Conservation (phyloP, 768 basidiomycete species). For the Amanita inopinata region DNA sequence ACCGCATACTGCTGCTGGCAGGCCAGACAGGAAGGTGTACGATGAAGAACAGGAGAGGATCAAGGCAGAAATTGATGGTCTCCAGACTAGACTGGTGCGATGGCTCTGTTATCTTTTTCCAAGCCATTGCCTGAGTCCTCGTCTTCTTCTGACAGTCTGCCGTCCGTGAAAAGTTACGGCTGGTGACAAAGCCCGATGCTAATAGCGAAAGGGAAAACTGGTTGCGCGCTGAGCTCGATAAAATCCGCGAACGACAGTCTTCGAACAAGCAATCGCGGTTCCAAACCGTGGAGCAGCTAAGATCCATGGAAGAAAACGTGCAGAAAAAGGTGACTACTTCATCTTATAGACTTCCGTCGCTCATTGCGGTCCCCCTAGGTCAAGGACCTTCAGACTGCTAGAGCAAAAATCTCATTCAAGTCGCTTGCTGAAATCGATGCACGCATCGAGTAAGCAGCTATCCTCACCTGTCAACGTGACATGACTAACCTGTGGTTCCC, state of each 20-base stretch:
- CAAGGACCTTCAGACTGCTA: slow-evolving; percentile 78
- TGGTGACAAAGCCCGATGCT: slow-evolving; percentile 47
- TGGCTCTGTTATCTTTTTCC: slow-evolving; percentile 6
- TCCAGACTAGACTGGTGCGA: slow-evolving; percentile 76
- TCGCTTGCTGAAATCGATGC: slow-evolving; percentile 79
- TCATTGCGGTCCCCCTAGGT: slow-evolving; percentile 33
- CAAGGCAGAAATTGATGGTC: slow-evolving; percentile 73
- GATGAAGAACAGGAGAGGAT: slow-evolving; percentile 79
- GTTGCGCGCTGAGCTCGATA: slow-evolving; percentile 76
- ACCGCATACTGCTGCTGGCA: slow-evolving; percentile 41
- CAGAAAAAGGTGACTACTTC: slow-evolving; percentile 60
- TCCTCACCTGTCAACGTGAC: neutral
- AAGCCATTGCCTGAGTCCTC: slow-evolving; percentile 8
- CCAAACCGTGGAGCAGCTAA: slow-evolving; percentile 73
- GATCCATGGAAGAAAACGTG: slow-evolving; percentile 64
- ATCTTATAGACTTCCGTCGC: neutral
- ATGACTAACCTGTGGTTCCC: slow-evolving; percentile 12
- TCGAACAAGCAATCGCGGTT: slow-evolving; percentile 58
- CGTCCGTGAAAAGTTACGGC: slow-evolving; percentile 67
- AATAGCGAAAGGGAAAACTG: slow-evolving; percentile 62
- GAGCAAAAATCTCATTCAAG: slow-evolving; percentile 72
- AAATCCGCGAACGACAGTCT: slow-evolving; percentile 71
- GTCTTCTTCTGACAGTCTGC: slow-evolving; percentile 35
- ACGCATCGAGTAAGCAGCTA: slow-evolving; percentile 60
- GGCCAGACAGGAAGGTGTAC: slow-evolving; percentile 79